A percentile compares a stretch with the other conserved stretches of the same genome.
These are phyloP conservation scores for Aspergillus pseudoviridinutans DNA, from an alignment of 2,329 filamentous ascomycete genomes.

Conservation along the genomic window DNA sequence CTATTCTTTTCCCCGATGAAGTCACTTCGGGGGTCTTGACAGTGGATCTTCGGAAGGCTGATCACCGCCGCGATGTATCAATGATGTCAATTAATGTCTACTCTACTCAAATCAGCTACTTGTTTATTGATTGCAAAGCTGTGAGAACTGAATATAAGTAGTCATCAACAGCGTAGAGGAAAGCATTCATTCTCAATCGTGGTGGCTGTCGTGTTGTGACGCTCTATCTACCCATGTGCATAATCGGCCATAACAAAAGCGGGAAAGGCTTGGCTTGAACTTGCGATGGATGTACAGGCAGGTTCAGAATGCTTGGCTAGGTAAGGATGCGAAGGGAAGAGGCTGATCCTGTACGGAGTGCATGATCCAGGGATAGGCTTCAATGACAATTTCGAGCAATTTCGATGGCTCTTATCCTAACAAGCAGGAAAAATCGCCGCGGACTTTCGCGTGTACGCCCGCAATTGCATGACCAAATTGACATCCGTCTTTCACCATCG, in stretches of 20 bases:
- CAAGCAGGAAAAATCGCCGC: neutral
- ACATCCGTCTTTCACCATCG: neutral
- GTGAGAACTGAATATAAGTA: neutral
- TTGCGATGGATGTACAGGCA: slow-evolving; percentile 3
- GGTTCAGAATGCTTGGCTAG: slow-evolving; percentile 19
- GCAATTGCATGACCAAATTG: neutral
- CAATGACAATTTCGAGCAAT: too few species aligned
- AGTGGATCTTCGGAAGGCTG: slow-evolving; percentile 7
- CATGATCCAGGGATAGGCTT: neutral
- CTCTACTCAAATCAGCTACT: neutral
- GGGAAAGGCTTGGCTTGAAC: slow-evolving; percentile 6
- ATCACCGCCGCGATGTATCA: neutral
- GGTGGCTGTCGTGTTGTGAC: neutral
- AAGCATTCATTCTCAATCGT: neutral
- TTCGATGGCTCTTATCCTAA: neutral
- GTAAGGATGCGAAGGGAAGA: slow-evolving; percentile 11
- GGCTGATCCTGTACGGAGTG: neutral
- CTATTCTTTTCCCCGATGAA: slow-evolving; percentile 5
- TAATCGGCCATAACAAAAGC: slow-evolving; percentile 6
- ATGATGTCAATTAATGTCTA: slow-evolving; percentile 9
- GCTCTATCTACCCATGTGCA: slow-evolving; percentile 1
- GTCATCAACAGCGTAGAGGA: neutral
- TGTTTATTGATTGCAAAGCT: neutral
- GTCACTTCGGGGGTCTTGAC: slow-evolving; percentile 3
- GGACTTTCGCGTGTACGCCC: neutral